Conservation (phyloP, 257 asterid genomes). For the Solanum ossicruentum region DNA sequence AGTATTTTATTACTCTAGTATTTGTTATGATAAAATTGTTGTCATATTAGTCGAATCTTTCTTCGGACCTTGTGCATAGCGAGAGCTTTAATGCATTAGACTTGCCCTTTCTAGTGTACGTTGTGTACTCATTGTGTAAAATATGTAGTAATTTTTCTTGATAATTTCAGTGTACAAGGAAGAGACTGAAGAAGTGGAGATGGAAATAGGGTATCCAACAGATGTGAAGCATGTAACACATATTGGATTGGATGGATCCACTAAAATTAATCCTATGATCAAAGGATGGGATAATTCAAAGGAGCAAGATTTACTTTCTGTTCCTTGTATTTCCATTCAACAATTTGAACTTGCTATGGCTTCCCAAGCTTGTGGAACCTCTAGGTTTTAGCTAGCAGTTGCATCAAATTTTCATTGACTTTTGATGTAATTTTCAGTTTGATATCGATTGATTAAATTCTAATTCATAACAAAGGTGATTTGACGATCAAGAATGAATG, state of each 20-base stretch:
- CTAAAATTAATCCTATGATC: slow-evolving; percentile 17
- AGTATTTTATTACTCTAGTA: not conserved
- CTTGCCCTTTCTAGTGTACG: no score
- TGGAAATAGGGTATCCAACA: slow-evolving; percentile 28
- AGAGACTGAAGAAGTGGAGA: slow-evolving; percentile 9
- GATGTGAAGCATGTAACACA: slow-evolving; percentile 33
- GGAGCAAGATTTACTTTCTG: slow-evolving; percentile 20
- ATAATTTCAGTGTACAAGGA: slow-evolving; percentile 8
- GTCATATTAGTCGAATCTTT: no score
- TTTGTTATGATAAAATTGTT: no score
- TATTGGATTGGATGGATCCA: slow-evolving; percentile 26
- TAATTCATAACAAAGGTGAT: no score
- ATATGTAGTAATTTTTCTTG: not conserved
- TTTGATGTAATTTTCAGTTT: not conserved
- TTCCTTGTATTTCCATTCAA: slow-evolving; percentile 36
- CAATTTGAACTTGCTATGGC: slow-evolving; percentile 54
- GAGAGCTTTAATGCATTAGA: no score
- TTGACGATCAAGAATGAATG: no score
- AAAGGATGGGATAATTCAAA: slow-evolving; percentile 24
- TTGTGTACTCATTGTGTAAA: not conserved
- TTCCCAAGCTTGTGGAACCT: slow-evolving; percentile 25
- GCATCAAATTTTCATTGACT: not conserved
- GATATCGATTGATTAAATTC: not conserved
- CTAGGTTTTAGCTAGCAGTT: not conserved
- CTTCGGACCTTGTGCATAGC: no score